Evolutionary conservation across 495 filamentous ascomycete species (phyloP).

Genomic region (Tuber brumale): DNA sequence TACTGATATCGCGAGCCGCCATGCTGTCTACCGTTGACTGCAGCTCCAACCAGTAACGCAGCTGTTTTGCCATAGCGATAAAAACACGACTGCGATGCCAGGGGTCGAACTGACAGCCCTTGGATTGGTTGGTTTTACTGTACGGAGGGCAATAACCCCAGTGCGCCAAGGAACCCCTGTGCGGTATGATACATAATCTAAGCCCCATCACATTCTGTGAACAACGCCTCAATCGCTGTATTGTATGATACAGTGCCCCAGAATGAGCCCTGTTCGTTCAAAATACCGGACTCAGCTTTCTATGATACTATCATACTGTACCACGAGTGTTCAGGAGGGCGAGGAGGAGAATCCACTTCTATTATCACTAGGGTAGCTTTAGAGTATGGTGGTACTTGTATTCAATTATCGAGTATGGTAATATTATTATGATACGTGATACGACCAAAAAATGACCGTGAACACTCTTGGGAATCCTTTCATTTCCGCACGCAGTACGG

Average conservation of each 20-base stretch:
- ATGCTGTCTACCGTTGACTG: neutral
- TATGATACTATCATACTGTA: neutral
- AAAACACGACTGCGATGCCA: neutral
- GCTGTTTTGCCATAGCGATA: neutral
- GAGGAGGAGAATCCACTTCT: neutral
- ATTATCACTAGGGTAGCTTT: no score
- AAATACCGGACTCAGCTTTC: neutral
- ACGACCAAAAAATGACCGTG: neutral
- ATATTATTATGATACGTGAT: no score
- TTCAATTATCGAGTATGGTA: neutral
- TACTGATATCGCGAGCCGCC: neutral
- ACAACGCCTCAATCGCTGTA: neutral
- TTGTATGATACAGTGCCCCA: neutral
- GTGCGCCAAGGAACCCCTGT: neutral
- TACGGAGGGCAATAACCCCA: neutral
- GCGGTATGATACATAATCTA: no score
- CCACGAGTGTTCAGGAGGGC: neutral
- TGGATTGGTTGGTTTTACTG: neutral
- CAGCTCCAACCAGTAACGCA: neutral
- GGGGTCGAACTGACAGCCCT: neutral
- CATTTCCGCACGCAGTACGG: no score
- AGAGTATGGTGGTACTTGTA: neutral
- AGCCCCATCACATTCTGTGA: neutral
- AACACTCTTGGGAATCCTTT: no score
- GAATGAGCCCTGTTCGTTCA: neutral